Conservation (phyloP, 371 early-diverging fungal species). For the Mortierella sp. region DNA sequence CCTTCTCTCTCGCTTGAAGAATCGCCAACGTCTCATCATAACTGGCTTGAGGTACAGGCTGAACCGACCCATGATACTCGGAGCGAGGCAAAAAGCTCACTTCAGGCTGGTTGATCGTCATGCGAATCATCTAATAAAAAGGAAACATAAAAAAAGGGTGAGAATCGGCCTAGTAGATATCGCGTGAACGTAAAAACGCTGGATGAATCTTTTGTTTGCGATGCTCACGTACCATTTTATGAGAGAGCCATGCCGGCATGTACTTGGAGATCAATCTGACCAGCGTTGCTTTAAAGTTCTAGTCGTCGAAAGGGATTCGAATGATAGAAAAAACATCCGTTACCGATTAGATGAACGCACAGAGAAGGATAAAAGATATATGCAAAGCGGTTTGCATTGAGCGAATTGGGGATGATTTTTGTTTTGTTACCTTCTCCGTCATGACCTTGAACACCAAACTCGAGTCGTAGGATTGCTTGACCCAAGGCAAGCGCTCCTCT, state of each 20-base stretch:
- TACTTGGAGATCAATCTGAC: neutral
- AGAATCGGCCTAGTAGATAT: too few relatives aligned
- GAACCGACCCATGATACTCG: slow-evolving; percentile 17
- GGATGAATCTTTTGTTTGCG: too few relatives aligned
- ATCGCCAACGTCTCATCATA: neutral
- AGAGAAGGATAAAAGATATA: slow-evolving; percentile 36
- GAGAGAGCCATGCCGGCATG: neutral
- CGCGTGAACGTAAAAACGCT: too few relatives aligned
- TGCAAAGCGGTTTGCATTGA: too few relatives aligned
- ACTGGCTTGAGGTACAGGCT: slow-evolving; percentile 32
- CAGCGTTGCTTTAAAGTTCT: neutral
- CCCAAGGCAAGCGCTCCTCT: slow-evolving; percentile 1
- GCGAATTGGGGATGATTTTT: slow-evolving; percentile 25
- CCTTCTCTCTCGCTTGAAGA: neutral
- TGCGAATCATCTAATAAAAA: neutral
- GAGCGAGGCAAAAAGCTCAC: slow-evolving; percentile 25
- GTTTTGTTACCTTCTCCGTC: neutral
- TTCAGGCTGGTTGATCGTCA: slow-evolving; percentile 28
- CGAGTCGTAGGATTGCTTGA: neutral
- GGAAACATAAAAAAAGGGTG: neutral
- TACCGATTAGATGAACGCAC: slow-evolving; percentile 24
- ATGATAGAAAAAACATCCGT: slow-evolving; percentile 20
- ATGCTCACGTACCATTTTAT: neutral
- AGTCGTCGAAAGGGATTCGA: neutral
- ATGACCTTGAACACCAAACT: neutral